Evolutionary conservation across 164 flowering plant species (phyloP).

Genomic region (Cinnamomum chago): DNA sequence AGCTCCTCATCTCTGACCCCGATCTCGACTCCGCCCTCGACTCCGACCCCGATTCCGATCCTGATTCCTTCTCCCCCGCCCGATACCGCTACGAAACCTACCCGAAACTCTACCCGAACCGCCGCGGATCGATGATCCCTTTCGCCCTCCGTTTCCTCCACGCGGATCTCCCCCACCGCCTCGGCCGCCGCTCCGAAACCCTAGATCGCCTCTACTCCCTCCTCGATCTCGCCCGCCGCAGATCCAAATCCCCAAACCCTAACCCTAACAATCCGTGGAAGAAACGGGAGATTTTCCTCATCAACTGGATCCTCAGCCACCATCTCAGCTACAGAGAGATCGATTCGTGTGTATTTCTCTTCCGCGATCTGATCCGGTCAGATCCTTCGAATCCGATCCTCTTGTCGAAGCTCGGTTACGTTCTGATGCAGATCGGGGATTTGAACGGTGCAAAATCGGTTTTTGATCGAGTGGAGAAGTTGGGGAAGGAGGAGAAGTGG

Average conservation of each 20-base stretch:
- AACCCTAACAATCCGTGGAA: conserved; percentile 42
- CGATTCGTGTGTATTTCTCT: conserved; percentile 51
- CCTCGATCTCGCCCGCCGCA: conserved; percentile 46
- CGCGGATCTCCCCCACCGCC: conserved; percentile 50
- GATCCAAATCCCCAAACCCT: conserved; percentile 6
- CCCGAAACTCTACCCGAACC: conserved; percentile 52
- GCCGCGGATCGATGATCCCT: conserved; percentile 76
- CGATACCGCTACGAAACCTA: conserved; percentile 54
- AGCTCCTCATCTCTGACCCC: conserved; percentile 32
- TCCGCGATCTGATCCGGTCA: conserved; percentile 25
- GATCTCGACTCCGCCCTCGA: conserved; percentile 53
- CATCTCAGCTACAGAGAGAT: conserved; percentile 71
- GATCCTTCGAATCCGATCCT: conserved; percentile 35
- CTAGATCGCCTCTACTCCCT: conserved; percentile 67
- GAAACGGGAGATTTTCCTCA: conserved; percentile 54
- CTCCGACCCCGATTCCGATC: conserved; percentile 34
- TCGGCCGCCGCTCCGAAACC: conserved; percentile 48
- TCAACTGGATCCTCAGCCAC: conserved; percentile 43
- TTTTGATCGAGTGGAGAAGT: conserved; percentile 47
- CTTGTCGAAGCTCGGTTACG: conserved; percentile 71
- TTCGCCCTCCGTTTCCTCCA: conserved; percentile 80
- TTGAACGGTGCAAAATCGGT: conserved; percentile 56
- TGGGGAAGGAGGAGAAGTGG: conserved; percentile 29
- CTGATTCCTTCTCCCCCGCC: conserved; percentile 25
- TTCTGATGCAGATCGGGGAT: conserved; percentile 87